Evolutionary conservation across 768 basidiomycete species (phyloP).

Genomic region (Harrya chromipes): DNA sequence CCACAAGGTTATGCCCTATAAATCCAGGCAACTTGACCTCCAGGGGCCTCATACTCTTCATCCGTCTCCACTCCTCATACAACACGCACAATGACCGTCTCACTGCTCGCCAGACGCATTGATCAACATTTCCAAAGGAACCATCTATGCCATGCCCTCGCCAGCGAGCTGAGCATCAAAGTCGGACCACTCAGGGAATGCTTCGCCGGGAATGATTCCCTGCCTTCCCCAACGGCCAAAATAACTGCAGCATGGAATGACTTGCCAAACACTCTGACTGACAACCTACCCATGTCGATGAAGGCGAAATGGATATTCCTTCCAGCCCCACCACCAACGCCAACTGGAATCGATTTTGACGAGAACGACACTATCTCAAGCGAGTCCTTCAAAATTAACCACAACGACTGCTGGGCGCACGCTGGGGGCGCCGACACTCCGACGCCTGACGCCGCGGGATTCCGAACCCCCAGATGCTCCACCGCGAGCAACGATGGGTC

Average conservation of each 20-base stretch:
- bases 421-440: too few species aligned
- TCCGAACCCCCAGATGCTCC: not conserved
- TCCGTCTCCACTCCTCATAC: too few species aligned
- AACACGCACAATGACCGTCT: slow-evolving; percentile 2
- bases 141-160: slow-evolving; percentile 3
- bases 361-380: slow-evolving; percentile 1
- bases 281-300: slow-evolving; percentile 8
- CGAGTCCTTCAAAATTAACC: not conserved
- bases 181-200: slow-evolving; percentile 16
- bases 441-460: slow-evolving; percentile 1
- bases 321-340: slow-evolving; percentile 22
- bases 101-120: slow-evolving; percentile 1
- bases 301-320: not conserved
- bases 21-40: slow-evolving; percentile 4
- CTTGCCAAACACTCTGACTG: slow-evolving; percentile 23
- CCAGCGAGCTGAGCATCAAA: slow-evolving; percentile 14
- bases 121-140: slow-evolving; percentile 14
- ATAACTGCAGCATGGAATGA: slow-evolving; percentile 23
- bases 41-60: not conserved
- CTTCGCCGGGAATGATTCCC: slow-evolving; percentile 6
- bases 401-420: too few species aligned
- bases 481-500: not conserved
- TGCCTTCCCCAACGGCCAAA: slow-evolving; percentile 18
- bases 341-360: slow-evolving; percentile 5
- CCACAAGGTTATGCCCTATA: slow-evolving; percentile 18